A percentile compares a stretch with the other conserved stretches of the same genome.
Conservation (phyloP, 495 filamentous ascomycete species). For the Filosporella fistucella region DNA sequence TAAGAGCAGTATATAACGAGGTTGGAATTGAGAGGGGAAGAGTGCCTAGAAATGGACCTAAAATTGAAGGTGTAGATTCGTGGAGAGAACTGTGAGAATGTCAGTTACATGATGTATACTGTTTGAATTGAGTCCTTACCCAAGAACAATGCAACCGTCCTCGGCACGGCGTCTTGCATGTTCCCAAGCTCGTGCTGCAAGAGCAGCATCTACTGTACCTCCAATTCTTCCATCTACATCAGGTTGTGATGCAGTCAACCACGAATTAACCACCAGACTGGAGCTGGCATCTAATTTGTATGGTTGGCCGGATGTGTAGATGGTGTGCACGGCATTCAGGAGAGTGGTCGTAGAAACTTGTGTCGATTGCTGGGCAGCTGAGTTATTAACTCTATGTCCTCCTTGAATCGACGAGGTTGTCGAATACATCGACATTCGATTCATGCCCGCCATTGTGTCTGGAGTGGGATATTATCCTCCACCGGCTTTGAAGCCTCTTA, state of each 20-base stretch:
- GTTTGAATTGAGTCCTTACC: conserved; percentile 45
- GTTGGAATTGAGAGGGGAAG: conserved; percentile 75
- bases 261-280: conserved; percentile 92
- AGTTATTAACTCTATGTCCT: conserved; percentile 45
- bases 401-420: conserved; percentile 59
- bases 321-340: conserved; percentile 85
- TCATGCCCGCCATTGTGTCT: conserved; percentile 56
- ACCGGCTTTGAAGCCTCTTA: conserved; percentile 10
- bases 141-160: conserved; percentile 88
- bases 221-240: conserved; percentile 62
- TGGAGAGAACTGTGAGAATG: conserved; percentile 68
- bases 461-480: not conserved
- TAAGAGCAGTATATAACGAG: conserved; percentile 68
- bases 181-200: conserved; percentile 89
- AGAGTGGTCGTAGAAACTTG: conserved; percentile 91
- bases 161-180: conserved; percentile 93
- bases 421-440: conserved; percentile 86
- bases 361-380: conserved; percentile 57
- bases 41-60: conserved; percentile 75
- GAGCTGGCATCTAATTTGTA: conserved; percentile 87
- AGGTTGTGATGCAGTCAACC: conserved; percentile 70
- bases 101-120: conserved; percentile 11
- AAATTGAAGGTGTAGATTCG: conserved; percentile 77
- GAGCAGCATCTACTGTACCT: conserved; percentile 72
- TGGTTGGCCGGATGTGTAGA: conserved; percentile 75